Conservation (phyloP, 208 protist genomes). For the Leishmania major region DNA sequence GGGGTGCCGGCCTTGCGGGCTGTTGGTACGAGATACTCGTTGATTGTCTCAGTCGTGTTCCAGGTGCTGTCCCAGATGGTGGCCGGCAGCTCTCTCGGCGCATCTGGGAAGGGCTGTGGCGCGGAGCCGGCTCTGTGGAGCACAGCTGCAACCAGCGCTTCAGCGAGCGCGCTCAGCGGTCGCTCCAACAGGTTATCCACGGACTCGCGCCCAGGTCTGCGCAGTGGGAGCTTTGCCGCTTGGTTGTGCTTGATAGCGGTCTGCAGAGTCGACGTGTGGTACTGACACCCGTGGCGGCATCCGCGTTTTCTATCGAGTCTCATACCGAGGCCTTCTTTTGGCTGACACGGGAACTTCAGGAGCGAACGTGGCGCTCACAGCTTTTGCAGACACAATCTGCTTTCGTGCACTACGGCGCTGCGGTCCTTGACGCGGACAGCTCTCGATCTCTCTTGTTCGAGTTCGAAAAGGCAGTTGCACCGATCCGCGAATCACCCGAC, state of each 20-base stretch:
- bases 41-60: slow-evolving; percentile 1
- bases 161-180: background rate
- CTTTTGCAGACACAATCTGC: slow-evolving; percentile 17
- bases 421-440: slow-evolving; percentile 21
- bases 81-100: slow-evolving; percentile 14
- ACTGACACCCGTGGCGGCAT: background rate
- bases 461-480: slow-evolving; percentile 21
- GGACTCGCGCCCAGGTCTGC: slow-evolving; percentile 1
- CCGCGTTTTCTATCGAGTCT: background rate
- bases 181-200: slow-evolving; percentile 10
- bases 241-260: slow-evolving; percentile 19
- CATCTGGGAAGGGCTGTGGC: slow-evolving; percentile 35
- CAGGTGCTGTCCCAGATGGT: background rate
- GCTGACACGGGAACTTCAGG: slow-evolving; percentile 4
- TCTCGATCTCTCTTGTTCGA: slow-evolving; percentile 29
- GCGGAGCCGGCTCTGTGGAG: slow-evolving; percentile 13
- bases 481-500: background rate
- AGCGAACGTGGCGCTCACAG: slow-evolving; percentile 16
- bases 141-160: slow-evolving; percentile 7
- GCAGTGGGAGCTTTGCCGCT: slow-evolving; percentile 26
- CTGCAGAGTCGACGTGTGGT: background rate
- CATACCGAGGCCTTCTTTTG: background rate
- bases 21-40: slow-evolving; percentile 13
- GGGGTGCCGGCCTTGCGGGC: background rate
- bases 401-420: slow-evolving; percentile 7